These are phyloP conservation scores for Apiospora phragmitis DNA, from an alignment of 2,329 filamentous ascomycete genomes.

Conservation along the genomic window DNA sequence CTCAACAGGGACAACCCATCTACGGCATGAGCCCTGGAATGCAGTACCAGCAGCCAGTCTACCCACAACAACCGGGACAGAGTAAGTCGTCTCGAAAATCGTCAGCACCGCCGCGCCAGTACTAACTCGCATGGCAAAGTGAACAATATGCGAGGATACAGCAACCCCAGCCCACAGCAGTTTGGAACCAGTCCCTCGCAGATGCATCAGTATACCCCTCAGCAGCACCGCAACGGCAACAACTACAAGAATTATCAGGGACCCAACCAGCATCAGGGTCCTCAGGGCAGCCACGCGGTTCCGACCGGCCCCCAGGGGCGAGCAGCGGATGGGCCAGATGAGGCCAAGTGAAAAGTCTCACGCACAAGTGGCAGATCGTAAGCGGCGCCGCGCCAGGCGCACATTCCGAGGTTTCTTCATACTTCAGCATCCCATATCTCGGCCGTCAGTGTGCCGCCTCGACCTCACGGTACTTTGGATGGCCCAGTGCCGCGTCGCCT, in stretches of 20 bases:
- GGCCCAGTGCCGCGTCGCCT: background rate
- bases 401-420: conserved; percentile 25
- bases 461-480: background rate
- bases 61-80: conserved; percentile 70
- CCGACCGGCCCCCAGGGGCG: conserved; percentile 36
- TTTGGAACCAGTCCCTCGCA: conserved; percentile 68
- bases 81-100: conserved; percentile 57
- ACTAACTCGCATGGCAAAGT: conserved; percentile 50
- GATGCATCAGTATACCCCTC: conserved; percentile 61
- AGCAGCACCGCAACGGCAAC: conserved; percentile 58
- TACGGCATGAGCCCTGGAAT: conserved; percentile 76
- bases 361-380: conserved; percentile 8
- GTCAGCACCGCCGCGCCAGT: conserved; percentile 19
- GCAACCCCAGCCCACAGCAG: conserved; percentile 59
- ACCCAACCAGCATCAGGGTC: conserved; percentile 43
- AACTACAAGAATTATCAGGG: conserved; percentile 49
- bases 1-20: conserved; percentile 81
- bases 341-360: conserved; percentile 41
- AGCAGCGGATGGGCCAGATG: conserved; percentile 42
- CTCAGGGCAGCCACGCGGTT: conserved; percentile 35
- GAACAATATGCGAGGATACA: conserved; percentile 62
- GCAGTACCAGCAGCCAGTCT: conserved; percentile 75
- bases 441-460: background rate
- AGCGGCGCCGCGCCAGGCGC: conserved; percentile 31
- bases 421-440: conserved; percentile 15